Base-by-base conservation (phyloP, 2,329 filamentous ascomycete genomes). In the Tolypocladium sp. region DNA sequence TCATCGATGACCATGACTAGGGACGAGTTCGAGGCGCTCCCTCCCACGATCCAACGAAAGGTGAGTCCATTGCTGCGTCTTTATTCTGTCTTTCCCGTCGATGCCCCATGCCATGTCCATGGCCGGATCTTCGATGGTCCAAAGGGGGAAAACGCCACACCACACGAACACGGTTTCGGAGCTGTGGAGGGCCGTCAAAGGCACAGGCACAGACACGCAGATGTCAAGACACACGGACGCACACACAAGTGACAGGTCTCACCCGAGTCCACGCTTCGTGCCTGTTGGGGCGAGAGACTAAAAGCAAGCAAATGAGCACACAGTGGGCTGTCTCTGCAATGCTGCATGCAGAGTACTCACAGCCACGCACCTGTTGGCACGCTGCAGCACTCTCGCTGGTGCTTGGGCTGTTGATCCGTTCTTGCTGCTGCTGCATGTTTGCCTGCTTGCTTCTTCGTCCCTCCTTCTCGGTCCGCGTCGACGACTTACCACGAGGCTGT, bases 11-110 rank as follows among this genome's bases (percentile, higher is more conserved):
- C 61, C 27, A 72, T 75, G 63, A 75, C 74, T 2, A 73, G 64
- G 61, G 67, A 73, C 38, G 73, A 76, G 57, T 82, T 82, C 60
- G 78, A 82, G 63, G 76, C 77, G 46, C 71, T 84, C 13, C 82
- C 82, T 25, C 79, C 78, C 30, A 80, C 80, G 20, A 76, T 85
- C 57, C 76, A 80, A 66, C 76, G 82, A 70, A 85, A 85, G 74
- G 82, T 85, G 72, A 76, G 81, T 74, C 74, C 42, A 56, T 40
- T 20, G 56, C 59, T 56, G 57, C 57, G 60, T 49, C 35, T 62
- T 62, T 60, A 59, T 61, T 59, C 53, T 55, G 38, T 65, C 59
- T 59, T 44, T 30, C 13, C 30, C 17, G 9, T 12, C 25, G 15
- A 2, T 30, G 30, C 42, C 27, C 27, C 42, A 17, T 15, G 41